Conservation (phyloP, 129 eudicot genomes). For the Deinandra increscens region DNA sequence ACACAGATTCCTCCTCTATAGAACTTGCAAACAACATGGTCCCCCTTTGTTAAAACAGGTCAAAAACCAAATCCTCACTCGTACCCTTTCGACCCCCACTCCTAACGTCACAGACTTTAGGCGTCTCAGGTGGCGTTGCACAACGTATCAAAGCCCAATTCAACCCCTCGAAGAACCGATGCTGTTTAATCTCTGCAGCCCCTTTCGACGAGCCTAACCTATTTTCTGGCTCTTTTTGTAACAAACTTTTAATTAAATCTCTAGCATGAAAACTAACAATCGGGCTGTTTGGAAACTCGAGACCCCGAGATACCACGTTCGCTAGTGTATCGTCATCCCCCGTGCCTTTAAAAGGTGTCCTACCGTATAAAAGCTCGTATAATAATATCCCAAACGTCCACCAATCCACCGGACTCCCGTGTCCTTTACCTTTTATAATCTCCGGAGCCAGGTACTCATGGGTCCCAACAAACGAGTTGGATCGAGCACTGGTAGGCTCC, state of each 20-base stretch:
- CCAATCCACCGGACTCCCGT: conserved; percentile 97
- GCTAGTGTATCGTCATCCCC: conserved; percentile 69
- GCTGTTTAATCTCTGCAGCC: conserved; percentile 87
- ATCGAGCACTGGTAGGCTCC: conserved; percentile 78
- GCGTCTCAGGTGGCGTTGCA: conserved; percentile 78
- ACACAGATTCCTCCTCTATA: conserved; percentile 1
- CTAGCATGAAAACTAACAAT: conserved; percentile 65
- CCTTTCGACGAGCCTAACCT: conserved; percentile 88
- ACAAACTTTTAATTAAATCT: conserved; percentile 59
- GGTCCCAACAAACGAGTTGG: conserved; percentile 92
- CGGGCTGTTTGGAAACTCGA: conserved; percentile 61
- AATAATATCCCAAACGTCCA: conserved; percentile 85
- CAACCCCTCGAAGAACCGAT: conserved; percentile 75
- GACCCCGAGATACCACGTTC: conserved; percentile 58
- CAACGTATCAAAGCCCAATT: conserved; percentile 91
- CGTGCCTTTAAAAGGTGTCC: conserved; percentile 77
- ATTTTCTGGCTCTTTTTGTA: conserved; percentile 57
- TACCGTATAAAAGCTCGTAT: conserved; percentile 70
- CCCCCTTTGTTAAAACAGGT: conserved; percentile 49
- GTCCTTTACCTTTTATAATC: conserved; percentile 90
- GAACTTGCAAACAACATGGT: conserved; percentile 2
- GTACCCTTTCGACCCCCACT: conserved; percentile 7
- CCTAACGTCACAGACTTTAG: conserved; percentile 41
- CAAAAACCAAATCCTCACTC: conserved; percentile 45
- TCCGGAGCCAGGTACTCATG: conserved; percentile 97